Base-by-base conservation (phyloP, 208 protist genomes). In the Trypanosoma rangeli region DNA sequence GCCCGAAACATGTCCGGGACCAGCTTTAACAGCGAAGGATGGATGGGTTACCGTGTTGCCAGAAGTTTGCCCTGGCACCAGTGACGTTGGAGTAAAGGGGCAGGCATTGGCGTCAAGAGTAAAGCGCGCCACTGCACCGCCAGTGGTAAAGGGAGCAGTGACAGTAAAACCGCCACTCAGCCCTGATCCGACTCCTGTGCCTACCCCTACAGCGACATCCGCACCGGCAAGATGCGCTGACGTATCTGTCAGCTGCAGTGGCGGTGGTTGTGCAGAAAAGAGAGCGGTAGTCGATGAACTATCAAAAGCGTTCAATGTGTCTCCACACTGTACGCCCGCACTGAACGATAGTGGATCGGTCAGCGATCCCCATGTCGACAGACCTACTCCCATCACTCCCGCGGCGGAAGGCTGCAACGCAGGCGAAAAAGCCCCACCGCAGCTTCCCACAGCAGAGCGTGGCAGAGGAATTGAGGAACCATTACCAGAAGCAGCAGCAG, bases 91-190 rank as follows among this genome's bases (percentile, higher is more conserved):
- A 8, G 73, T 86, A 68, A 84, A 89, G 31, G 84, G 80, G 59
- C 79, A 74, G 18, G 84, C 84, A 57, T 89, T 85, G 28, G 59
- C 78, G 61, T 89, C 84, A n/a, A 89, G 66, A 18, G 57, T 66
- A 26, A 76, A 76, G 57, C 64, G 71, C 1, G 26, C 4, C 2
- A 56, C n/a, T 16, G 62, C 26, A 22, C 31, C 37, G 7, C 48
- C 3, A 28, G 29, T 57, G 33, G 55, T 37, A 52, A 76, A 76
- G 13, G 48, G 56, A 10, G 64, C 71, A 5, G 56, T 75, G 12
- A 75, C 70, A 26, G 53, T 75, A 22, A 75, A 75, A 20, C 70
- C 62, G 53, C 61, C n/a, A 16, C 31, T 28, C 29, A 67, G 59
- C 39, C 29, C 49, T 44, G 16, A 15, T 26, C 16, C 35, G 7